Percentiles rank a stretch among this genome's conserved stretches.
Evolutionary conservation across 2,329 filamentous ascomycete genomes (phyloP).

Genomic region (Alternaria brassicicola): DNA sequence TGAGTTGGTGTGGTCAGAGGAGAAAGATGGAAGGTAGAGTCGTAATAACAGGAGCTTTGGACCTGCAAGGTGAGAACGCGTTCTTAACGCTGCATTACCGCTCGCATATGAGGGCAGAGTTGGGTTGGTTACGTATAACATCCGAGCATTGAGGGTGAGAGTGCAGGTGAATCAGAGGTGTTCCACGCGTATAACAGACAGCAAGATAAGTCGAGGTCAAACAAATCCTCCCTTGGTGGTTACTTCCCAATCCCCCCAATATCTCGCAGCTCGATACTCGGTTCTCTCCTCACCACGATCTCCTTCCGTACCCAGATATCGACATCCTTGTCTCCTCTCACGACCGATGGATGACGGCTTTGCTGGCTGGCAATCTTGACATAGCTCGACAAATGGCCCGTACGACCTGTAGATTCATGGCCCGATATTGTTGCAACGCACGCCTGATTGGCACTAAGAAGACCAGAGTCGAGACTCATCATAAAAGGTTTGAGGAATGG

Average conservation of each 20-base stretch:
- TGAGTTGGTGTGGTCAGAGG: background rate
- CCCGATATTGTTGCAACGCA: background rate
- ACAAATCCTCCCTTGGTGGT: background rate
- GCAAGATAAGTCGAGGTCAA: background rate
- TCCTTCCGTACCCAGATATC: background rate
- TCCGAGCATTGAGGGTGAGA: background rate
- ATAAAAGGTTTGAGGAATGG: conserved; percentile 16
- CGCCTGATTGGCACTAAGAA: conserved; percentile 1
- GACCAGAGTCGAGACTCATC: conserved; percentile 12
- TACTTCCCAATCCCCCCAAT: background rate
- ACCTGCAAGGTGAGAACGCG: background rate
- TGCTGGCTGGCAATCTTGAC: background rate
- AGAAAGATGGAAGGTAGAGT: background rate
- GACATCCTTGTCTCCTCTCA: background rate
- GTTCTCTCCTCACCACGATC: background rate
- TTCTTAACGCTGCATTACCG: background rate
- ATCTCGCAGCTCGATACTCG: background rate
- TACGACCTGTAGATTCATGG: background rate
- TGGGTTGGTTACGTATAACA: background rate
- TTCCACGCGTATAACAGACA: background rate
- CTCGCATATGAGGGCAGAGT: background rate
- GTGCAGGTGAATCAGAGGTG: background rate
- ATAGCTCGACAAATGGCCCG: background rate
- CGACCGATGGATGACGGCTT: background rate
- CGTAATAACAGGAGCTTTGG: background rate